These are phyloP conservation scores for Klebsormidium nitens DNA, from an alignment of 139 green algal genomes.

Conservation along the genomic window DNA sequence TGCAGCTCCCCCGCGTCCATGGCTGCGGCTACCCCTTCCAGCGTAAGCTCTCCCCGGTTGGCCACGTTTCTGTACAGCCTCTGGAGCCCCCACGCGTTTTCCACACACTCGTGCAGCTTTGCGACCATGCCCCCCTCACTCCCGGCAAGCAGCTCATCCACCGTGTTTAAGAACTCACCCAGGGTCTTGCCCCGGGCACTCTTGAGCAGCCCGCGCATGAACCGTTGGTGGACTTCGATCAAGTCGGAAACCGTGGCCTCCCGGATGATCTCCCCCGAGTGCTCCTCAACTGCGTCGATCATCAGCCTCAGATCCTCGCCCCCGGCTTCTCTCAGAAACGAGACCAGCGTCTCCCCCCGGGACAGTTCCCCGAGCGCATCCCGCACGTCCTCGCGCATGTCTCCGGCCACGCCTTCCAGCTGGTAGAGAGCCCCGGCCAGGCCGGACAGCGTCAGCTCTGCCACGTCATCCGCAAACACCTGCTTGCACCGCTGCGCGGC, in stretches of 20 bases:
- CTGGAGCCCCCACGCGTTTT: background rate
- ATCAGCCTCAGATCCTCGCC: conserved; percentile 3
- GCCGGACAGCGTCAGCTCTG: too few relatives aligned
- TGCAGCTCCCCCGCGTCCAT: background rate
- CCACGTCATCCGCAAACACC: too few relatives aligned
- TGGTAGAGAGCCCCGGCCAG: too few relatives aligned
- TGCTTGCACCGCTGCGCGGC: too few relatives aligned
- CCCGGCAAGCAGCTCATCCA: background rate
- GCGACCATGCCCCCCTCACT: background rate
- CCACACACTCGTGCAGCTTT: background rate
- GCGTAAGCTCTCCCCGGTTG: background rate
- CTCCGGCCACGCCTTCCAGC: too few relatives aligned
- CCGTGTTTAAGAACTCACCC: background rate
- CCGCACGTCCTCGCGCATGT: too few relatives aligned
- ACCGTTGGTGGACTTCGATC: conserved; percentile 4
- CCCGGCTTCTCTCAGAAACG: background rate
- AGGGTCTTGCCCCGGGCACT: too few relatives aligned
- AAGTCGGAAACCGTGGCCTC: conserved; percentile 7
- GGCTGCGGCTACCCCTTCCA: background rate
- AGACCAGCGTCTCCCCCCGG: too few relatives aligned
- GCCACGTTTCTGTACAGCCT: too few relatives aligned
- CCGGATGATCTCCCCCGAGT: conserved; percentile 11
- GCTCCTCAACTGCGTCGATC: conserved; percentile 22
- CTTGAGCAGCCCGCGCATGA: too few relatives aligned
- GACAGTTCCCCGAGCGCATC: too few relatives aligned